Percentiles rank a stretch among this genome's conserved stretches.
Evolutionary conservation across 1,139 yeast genomes (phyloP).

Genomic region (Kurtzmaniella quercitrusa): DNA sequence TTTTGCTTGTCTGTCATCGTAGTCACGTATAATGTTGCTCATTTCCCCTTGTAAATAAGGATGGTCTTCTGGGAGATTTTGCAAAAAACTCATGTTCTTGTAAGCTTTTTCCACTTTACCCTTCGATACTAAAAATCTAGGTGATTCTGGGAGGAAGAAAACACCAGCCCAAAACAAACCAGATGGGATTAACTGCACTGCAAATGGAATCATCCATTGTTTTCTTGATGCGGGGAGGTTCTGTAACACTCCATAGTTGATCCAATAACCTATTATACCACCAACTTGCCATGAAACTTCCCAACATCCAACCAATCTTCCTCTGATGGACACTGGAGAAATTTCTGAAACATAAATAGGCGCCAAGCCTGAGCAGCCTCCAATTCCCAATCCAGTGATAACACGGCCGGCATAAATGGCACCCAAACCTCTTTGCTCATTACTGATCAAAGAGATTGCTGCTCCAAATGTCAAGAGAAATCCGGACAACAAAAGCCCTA

Average conservation of each 20-base stretch:
- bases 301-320: conserved; percentile 43
- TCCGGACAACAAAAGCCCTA: conserved; percentile 26
- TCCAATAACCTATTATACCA: conserved; percentile 42
- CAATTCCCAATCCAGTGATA: conserved; percentile 32
- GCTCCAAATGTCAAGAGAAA: conserved; percentile 42
- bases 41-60: conserved; percentile 26
- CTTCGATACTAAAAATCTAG: conserved; percentile 39
- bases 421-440: conserved; percentile 22
- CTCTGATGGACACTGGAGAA: conserved; percentile 28
- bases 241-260: conserved; percentile 34
- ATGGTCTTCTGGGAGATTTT: conserved; percentile 21
- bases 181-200: conserved; percentile 41
- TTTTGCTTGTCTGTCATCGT: conserved; percentile 17
- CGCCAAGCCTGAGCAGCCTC: conserved; percentile 31
- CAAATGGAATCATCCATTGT: conserved; percentile 38
- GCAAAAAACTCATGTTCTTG: conserved; percentile 24
- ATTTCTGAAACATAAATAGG: conserved; percentile 32
- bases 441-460: conserved; percentile 27
- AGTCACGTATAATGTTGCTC: conserved; percentile 19
- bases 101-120: conserved; percentile 35
- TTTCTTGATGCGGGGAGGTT: conserved; percentile 15
- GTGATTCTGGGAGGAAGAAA: conserved; percentile 42
- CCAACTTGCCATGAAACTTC: conserved; percentile 52
- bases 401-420: conserved; percentile 36
- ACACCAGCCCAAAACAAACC: conserved; percentile 38